A percentile compares a stretch with the other conserved stretches of the same genome.
These are phyloP conservation scores for Ammopiptanthus mongolicus DNA, from an alignment of 306 rosid species.

Conservation along the genomic window DNA sequence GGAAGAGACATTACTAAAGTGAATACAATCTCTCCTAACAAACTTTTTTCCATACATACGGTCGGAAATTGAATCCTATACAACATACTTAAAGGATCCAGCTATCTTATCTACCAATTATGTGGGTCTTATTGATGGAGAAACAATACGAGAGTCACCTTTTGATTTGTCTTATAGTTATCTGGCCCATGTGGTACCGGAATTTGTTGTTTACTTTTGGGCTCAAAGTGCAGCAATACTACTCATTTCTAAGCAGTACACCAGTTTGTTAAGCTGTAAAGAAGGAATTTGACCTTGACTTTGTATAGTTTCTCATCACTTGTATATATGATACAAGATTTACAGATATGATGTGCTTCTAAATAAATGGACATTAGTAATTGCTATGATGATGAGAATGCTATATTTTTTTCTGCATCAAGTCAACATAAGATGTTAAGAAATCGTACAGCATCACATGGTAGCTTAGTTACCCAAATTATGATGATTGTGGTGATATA, in stretches of 20 bases:
- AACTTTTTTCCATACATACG: no score
- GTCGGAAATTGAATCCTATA: no score
- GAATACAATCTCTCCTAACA: no score
- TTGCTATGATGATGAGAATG: neutral
- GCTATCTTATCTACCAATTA: no score
- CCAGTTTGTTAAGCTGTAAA: neutral
- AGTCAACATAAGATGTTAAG: neutral
- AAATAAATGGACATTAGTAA: neutral
- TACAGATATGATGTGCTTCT: neutral
- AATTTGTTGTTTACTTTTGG: neutral
- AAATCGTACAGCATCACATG: slow-evolving; percentile 35
- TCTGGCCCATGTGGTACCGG: neutral
- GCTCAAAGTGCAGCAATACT: no score
- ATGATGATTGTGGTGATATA: slow-evolving; percentile 46
- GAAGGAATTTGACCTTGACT: neutral
- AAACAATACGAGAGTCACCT: neutral
- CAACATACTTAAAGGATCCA: no score
- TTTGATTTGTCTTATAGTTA: neutral
- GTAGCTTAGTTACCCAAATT: slow-evolving; percentile 29
- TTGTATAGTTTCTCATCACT: neutral
- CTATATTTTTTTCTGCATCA: neutral
- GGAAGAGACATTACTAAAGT: no score
- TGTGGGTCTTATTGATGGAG: neutral
- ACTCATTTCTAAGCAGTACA: neutral
- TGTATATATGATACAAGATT: neutral